Evolutionary conservation across 495 filamentous ascomycete species (phyloP).

Genomic region (Penicillium psychrofluorescens): DNA sequence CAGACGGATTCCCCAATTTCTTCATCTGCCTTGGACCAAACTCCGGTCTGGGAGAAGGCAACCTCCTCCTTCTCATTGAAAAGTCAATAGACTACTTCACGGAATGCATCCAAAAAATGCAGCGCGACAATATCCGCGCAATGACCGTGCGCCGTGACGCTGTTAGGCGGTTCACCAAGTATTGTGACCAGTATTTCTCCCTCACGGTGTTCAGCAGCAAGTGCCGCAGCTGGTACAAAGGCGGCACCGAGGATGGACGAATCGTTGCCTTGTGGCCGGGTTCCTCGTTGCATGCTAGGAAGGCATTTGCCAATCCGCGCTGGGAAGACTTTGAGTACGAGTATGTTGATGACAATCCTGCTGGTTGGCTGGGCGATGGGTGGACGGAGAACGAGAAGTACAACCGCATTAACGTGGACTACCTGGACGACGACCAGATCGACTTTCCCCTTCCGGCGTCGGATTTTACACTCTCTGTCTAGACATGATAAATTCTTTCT

Average conservation of each 20-base stretch:
- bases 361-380: constrained; percentile 35
- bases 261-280: constrained; percentile 38
- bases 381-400: constrained; percentile 35
- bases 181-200: constrained; percentile 42
- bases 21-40: constrained; percentile 48
- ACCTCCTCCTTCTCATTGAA: constrained; percentile 38
- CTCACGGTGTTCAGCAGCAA: constrained; percentile 38
- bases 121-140: constrained; percentile 40
- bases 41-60: constrained; percentile 39
- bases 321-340: constrained; percentile 39
- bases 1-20: constrained; percentile 60
- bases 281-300: constrained; percentile 35
- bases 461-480: neutral
- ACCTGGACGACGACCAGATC: constrained; percentile 32
- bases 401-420: constrained; percentile 27
- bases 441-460: constrained; percentile 22
- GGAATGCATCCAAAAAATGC: constrained; percentile 40
- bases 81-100: constrained; percentile 46
- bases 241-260: constrained; percentile 25
- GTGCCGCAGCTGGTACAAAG: constrained; percentile 52
- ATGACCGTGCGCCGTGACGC: constrained; percentile 33
- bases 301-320: constrained; percentile 24
- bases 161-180: constrained; percentile 35
- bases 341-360: constrained; percentile 29
- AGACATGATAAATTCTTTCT: neutral